phyloP scores from a whole-genome alignment of 305 asterid species.

The Fraxinus latifolia region DNA sequence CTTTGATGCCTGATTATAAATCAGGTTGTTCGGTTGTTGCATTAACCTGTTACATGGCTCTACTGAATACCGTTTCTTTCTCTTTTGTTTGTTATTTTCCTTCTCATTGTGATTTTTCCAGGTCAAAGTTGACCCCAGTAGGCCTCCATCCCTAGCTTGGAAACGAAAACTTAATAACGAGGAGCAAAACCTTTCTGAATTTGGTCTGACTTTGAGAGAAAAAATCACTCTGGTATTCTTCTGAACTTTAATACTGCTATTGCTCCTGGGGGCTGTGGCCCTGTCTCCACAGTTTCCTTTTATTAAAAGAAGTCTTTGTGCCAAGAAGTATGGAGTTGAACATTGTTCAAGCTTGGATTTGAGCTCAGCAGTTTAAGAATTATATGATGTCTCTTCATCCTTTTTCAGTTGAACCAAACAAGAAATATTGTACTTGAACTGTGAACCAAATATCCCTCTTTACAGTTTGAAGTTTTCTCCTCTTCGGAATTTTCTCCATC shows the following conservation, averaged over 20 bases:
- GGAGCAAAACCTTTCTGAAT: slow-evolving; percentile 56
- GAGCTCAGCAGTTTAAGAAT: background rate
- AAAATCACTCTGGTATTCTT: slow-evolving; percentile 58
- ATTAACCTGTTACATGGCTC: background rate
- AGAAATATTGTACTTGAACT: background rate
- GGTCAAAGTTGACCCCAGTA: slow-evolving; percentile 59
- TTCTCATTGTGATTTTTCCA: slow-evolving; percentile 32
- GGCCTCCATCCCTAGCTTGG: slow-evolving; percentile 81
- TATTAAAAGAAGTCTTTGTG: background rate
- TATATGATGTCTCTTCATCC: background rate
- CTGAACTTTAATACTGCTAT: slow-evolving; percentile 20
- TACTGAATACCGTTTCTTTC: background rate
- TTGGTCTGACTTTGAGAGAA: slow-evolving; percentile 62
- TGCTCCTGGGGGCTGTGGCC: slow-evolving; percentile 1
- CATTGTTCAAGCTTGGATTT: background rate
- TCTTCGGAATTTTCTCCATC: background rate
- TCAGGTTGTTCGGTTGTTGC: slow-evolving; percentile 16
- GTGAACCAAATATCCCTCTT: background rate
- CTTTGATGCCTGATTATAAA: background rate
- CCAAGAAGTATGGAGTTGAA: background rate
- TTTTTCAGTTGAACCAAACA: background rate
- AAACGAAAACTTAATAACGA: slow-evolving; percentile 56
- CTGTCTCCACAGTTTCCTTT: slow-evolving; percentile 5
- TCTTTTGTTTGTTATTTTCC: slow-evolving; percentile 15
- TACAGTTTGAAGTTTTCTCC: background rate